A percentile compares a stretch with the other conserved stretches of the same genome.
Evolutionary conservation across 371 early-diverging fungal species (phyloP).

Genomic region (Rhizopus sp.): DNA sequence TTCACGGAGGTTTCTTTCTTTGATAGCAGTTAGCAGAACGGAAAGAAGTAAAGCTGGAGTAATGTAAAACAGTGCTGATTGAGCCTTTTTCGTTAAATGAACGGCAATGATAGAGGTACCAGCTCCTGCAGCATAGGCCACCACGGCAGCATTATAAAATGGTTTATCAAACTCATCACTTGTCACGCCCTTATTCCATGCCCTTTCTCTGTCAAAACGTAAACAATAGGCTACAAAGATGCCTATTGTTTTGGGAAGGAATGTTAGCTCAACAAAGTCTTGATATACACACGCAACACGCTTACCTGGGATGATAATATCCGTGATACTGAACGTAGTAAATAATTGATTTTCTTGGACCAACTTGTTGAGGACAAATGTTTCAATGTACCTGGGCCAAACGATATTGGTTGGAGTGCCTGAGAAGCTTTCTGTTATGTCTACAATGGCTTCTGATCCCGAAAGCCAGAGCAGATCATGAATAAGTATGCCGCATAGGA

Average conservation of each 20-base stretch:
- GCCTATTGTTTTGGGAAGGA: constrained; percentile 32
- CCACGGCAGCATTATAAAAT: constrained; percentile 77
- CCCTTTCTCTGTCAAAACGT: constrained; percentile 71
- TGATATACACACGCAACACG: not conserved
- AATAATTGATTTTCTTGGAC: constrained; percentile 53
- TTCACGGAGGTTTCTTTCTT: constrained; percentile 71
- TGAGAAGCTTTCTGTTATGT: constrained; percentile 82
- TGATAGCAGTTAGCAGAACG: constrained; percentile 61
- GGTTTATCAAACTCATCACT: constrained; percentile 53
- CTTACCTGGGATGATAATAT: constrained; percentile 91
- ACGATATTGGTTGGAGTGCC: constrained; percentile 91
- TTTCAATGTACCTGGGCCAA: constrained; percentile 70
- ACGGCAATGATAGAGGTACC: constrained; percentile 85
- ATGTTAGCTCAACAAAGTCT: too few relatives aligned
- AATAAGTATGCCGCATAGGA: constrained; percentile 84
- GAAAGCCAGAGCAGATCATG: constrained; percentile 98
- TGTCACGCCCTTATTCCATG: constrained; percentile 16
- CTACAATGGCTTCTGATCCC: constrained; percentile 94
- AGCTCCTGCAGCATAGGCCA: constrained; percentile 79
- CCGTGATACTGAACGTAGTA: constrained; percentile 93
- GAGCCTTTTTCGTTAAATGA: constrained; percentile 90
- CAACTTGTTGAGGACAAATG: constrained; percentile 41
- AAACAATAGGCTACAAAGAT: constrained; percentile 88
- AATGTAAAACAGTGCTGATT: constrained; percentile 92
- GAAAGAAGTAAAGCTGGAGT: constrained; percentile 89